Evolutionary conservation across 495 filamentous ascomycete genomes (phyloP).

Genomic region (Penicillium psychrofluorescens): DNA sequence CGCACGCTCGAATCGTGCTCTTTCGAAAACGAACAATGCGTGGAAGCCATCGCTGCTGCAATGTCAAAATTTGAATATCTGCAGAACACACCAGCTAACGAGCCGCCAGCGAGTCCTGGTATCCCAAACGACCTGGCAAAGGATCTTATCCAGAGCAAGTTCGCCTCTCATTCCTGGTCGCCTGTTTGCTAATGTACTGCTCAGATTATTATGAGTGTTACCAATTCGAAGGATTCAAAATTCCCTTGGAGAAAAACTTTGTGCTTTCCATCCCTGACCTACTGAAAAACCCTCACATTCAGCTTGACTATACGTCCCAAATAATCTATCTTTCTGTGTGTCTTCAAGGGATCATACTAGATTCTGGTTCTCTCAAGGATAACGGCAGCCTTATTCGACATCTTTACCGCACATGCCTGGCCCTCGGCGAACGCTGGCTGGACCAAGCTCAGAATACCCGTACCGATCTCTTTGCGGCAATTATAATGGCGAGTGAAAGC

Average conservation of each 20-base stretch:
- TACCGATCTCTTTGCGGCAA: neutral
- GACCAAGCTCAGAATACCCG: slow-evolving; percentile 3
- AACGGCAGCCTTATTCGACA: neutral
- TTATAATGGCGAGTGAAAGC: too few relatives aligned
- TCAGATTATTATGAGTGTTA: slow-evolving; percentile 9
- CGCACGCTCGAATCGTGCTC: slow-evolving; percentile 2
- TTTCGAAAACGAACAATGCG: slow-evolving; percentile 6
- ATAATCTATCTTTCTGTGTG: slow-evolving; percentile 12
- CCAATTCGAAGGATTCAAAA: slow-evolving; percentile 13
- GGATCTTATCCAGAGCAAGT: too few relatives aligned
- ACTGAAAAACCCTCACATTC: slow-evolving; percentile 14
- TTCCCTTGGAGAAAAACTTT: slow-evolving; percentile 9
- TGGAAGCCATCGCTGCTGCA: slow-evolving; percentile 6
- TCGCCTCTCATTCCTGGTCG: too few relatives aligned
- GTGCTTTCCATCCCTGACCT: slow-evolving; percentile 12
- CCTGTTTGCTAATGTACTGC: neutral
- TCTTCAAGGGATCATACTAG: slow-evolving; percentile 8
- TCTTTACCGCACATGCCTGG: slow-evolving; percentile 3
- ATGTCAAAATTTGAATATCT: slow-evolving; percentile 5
- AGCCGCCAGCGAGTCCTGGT: neutral
- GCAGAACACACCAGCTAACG: neutral
- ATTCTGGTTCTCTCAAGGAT: neutral
- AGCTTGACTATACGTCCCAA: slow-evolving; percentile 8
- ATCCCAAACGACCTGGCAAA: slow-evolving; percentile 6
- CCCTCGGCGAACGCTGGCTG: slow-evolving; percentile 4